phyloP scores from a whole-genome alignment of 1,284 basidiomycete genomes.

The Ganoderma multipileum region DNA sequence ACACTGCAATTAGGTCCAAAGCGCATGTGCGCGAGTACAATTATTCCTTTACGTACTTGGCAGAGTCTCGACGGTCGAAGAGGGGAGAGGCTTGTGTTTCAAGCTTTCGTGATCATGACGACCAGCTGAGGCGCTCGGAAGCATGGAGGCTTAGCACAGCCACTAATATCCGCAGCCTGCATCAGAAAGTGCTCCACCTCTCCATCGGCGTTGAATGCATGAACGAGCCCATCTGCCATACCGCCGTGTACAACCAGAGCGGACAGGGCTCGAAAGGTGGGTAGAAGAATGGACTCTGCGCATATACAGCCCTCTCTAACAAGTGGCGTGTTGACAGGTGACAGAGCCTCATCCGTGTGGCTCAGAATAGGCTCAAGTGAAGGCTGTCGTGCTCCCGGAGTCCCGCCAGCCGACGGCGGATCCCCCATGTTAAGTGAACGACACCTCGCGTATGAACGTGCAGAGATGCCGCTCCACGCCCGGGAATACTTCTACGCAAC shows the following conservation, averaged over 20 bases:
- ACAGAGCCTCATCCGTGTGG: neutral
- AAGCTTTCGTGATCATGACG: neutral
- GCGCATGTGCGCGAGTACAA: neutral
- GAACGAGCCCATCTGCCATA: neutral
- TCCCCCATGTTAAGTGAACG: neutral
- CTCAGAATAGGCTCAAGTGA: neutral
- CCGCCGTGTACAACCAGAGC: neutral
- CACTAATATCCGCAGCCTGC: neutral
- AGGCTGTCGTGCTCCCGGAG: neutral
- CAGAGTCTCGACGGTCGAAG: neutral
- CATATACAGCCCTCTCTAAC: neutral
- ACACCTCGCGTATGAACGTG: neutral
- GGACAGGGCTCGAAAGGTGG: neutral
- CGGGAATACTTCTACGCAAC: neutral
- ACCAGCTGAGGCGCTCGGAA: neutral
- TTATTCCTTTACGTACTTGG: neutral
- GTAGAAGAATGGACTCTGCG: neutral
- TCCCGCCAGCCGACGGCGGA: conserved; percentile 2
- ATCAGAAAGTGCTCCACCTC: neutral
- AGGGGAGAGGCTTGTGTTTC: neutral
- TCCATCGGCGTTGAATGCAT: neutral
- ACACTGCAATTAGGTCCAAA: neutral
- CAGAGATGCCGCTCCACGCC: neutral
- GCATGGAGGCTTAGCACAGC: neutral
- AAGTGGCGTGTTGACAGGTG: neutral